These are phyloP conservation scores for Botrytis tulipae DNA, from an alignment of 2,329 filamentous ascomycete species.

Conservation along the genomic window DNA sequence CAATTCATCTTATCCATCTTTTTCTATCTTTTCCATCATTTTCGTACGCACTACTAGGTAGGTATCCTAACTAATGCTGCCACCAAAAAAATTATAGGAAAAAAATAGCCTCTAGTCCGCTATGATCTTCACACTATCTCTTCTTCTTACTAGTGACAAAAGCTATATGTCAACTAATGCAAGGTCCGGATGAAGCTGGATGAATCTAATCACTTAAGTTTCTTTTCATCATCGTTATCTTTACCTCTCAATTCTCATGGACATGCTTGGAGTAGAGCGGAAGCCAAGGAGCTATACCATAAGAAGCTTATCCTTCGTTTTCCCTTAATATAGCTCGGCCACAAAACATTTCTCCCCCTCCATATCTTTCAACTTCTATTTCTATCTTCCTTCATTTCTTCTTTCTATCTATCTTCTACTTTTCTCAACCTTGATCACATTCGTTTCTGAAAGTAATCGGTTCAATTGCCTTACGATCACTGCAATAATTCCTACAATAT, in stretches of 20 bases:
- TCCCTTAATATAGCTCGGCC: not conserved
- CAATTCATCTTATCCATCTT: not conserved
- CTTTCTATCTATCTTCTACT: not conserved
- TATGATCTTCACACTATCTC: not conserved
- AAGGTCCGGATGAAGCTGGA: constrained; percentile 4
- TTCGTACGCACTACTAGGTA: not conserved
- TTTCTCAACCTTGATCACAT: not conserved
- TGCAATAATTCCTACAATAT: not conserved
- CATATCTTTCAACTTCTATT: not conserved
- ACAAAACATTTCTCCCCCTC: not conserved
- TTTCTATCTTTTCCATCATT: not conserved
- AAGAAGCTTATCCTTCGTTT: not conserved
- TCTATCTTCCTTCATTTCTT: not conserved
- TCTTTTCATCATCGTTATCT: not conserved
- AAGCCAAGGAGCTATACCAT: not conserved
- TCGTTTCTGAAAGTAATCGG: not conserved
- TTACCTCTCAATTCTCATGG: not conserved
- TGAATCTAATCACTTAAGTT: not conserved
- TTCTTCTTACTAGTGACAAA: not conserved
- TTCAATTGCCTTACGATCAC: not conserved
- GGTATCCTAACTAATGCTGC: not conserved
- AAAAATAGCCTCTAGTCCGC: not conserved
- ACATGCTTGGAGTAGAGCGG: not conserved
- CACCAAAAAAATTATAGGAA: not conserved
- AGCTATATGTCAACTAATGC: not conserved